Base-by-base conservation (phyloP, 2,329 filamentous ascomycete genomes). In the Setomelanomma holmii region DNA sequence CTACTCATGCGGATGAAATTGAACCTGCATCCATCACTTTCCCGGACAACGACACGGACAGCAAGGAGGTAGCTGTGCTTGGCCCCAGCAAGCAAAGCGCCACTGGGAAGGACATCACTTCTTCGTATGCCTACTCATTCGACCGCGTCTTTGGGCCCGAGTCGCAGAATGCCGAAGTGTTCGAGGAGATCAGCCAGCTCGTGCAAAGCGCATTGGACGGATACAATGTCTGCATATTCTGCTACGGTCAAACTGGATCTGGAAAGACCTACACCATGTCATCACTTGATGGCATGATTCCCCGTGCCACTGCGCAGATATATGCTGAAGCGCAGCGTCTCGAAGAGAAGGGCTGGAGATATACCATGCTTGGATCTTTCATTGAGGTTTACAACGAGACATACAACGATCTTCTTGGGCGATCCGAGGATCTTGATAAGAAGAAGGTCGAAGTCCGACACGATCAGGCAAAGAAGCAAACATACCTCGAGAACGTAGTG, bases 371-470 rank as follows among this genome's bases (percentile, higher is more conserved):
- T 71, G 95, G 95, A 5, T 93, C 88, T 49, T 99, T 99, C 68
- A 87, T 98, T 12, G 95, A 99, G 71, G 95, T 99, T 5, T 99
- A 99, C 84, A 98, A 99, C 58, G 95, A 99, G 72, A 95, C 96
- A 56, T 83, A 99, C 58, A 92, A 97, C 71, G 95, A 99, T 72
- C 78, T 99, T 12, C 84, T 99, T 3, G 87, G 88, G 11, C 84
- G 83, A 48, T 85, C 88, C 0, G 87, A 89, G 48, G 83, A 88
- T 17, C 82, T 91, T 44, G 86, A 88, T 57, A 91, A 89, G 77
- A 91, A 89, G 76, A 96, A 91, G 76, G 88, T 93, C 43, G 91
- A 96, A 66, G 93, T 97, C 51, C 86, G 90, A 1, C 95, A 98
- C 62, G 93, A 98, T 67, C 85, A 91, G 36, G 78, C 82, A 30